Evolutionary conservation across 257 asterid genomes (phyloP), one percentile per base, ranked within the genome.

Genomic region (Handroanthus guayacan): DNA sequence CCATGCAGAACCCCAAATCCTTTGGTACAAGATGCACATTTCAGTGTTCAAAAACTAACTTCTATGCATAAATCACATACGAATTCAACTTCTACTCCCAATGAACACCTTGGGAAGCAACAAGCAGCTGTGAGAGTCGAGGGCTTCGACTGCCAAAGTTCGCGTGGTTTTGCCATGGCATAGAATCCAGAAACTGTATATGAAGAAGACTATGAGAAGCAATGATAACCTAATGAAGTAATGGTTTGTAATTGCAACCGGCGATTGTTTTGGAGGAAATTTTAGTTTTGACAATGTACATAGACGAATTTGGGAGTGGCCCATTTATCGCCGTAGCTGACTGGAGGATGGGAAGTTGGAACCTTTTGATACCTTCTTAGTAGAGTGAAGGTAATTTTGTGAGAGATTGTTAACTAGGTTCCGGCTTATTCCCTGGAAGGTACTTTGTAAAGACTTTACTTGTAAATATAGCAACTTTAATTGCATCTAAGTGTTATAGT

Each of bases 1-100:
- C 89, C 89, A 58, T 52, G 87, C 77, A 75, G 89, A 69, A 73
- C 81, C 34, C 25, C 73, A 41, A 82, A 86, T 69, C 92, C 92
- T 54, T 6, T 86, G 4, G 78, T 78, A n/a, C 86, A 73, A 25
- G 92, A 88, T 63, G 80, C 74, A 60, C 69, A 73, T 76, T 88
- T 88, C 37, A 65, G 87, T 65, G 76, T 34, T 31, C 71, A 72
- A 9, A 75, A 60, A 18, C 74, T 69, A 16, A 44, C 54, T n/a
- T 48, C 20, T 58, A 44, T 52, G 17, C 8, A 62, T 14, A 60
- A 60, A 34, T 54, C 84, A 37, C 69, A 80, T 36, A 60, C 72
- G 10, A 69, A 68, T 47, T 68, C 81, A 60, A 17, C 78, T 48
- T 62, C 62, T 2, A 25, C 31, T 74, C 60, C 9, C 76, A 68